Evolutionary conservation across 176 grass and related monocot genomes (phyloP), one percentile per base, ranked within the genome.

Genomic region (Canna indica): DNA sequence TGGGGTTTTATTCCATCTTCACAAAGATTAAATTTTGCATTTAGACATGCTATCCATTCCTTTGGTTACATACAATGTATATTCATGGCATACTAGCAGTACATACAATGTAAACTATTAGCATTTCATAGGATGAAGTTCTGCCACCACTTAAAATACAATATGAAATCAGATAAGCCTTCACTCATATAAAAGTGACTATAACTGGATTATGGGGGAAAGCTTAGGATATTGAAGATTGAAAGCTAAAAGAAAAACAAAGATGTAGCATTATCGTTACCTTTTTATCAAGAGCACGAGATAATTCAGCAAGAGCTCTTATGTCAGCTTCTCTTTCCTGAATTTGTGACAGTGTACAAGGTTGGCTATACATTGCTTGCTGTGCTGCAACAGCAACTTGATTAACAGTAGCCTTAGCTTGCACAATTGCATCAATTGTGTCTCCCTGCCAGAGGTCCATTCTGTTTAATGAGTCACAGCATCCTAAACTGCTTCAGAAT

Each of bases 301-400:
- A 97, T 39, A 99, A 77, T 50, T 99, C 94, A 78, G 89, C 89
- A 83, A 99, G 94, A 41, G 90, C 94, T 83, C 82, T 87, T 81
- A 99, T 88, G 79, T 99, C 94, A 74, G 94, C 94, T 77, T 99
- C 94, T 76, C 90, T 90, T 87, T 99, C 94, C 75, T 99, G 94
- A 83, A 99, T 85, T 84, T 99, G 89, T 75, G 86, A 88, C 18
- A 93, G 73, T 24, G 82, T 88, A 67, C 72, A 99, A 73, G 94
- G 88, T 67, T 99, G 94, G 79, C 74, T 85, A 78, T 90, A 90
- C 47, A 99, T 90, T 36, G 82, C 84, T 75, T 93, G 89, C 24
- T 89, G 84, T 33, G 90, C 85, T 70, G 84, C 82, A 74, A 76
- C 80, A 25, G 89, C 24, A 78, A 84, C 86, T 80, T 93, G 84